Percentiles rank a stretch among this genome's conserved stretches.
Evolutionary conservation across 2,329 filamentous ascomycete genomes (phyloP).

Genomic region (Laburnicola sp.): DNA sequence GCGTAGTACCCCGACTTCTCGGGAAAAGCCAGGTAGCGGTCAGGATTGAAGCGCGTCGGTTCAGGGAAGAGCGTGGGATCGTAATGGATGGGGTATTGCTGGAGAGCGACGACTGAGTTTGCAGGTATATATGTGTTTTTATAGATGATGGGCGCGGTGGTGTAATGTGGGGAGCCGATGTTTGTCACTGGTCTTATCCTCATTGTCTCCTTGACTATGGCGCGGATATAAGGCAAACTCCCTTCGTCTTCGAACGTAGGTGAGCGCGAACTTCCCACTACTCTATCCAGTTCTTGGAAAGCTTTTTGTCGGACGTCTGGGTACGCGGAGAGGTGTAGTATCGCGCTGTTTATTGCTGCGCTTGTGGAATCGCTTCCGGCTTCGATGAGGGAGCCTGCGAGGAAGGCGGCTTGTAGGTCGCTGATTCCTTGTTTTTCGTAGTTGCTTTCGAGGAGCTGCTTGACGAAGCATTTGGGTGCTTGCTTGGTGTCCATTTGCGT

Average conservation of each 20-base stretch:
- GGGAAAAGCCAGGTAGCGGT: constrained; percentile 46
- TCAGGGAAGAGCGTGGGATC: constrained; percentile 42
- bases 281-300: constrained; percentile 25
- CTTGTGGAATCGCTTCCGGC: constrained; percentile 48
- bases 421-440: constrained; percentile 46
- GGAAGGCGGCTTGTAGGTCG: constrained; percentile 42
- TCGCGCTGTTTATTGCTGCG: constrained; percentile 39
- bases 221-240: constrained; percentile 45
- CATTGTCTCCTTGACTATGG: constrained; percentile 51
- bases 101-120: constrained; percentile 38
- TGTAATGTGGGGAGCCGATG: constrained; percentile 41
- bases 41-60: constrained; percentile 49
- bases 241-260: constrained; percentile 51
- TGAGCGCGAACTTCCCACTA: constrained; percentile 20
- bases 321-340: constrained; percentile 36
- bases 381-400: constrained; percentile 45
- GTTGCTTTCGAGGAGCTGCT: constrained; percentile 37
- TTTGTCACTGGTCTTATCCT: constrained; percentile 41
- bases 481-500: constrained; percentile 37
- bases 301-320: constrained; percentile 24
- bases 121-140: constrained; percentile 51
- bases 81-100: constrained; percentile 42
- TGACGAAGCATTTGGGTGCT: constrained; percentile 43
- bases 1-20: constrained; percentile 39
- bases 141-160: constrained; percentile 45